A percentile compares a stretch with the other conserved stretches of the same genome.
phyloP scores from a whole-genome alignment of 208 protist species.

The Crithidia fasciculata region DNA sequence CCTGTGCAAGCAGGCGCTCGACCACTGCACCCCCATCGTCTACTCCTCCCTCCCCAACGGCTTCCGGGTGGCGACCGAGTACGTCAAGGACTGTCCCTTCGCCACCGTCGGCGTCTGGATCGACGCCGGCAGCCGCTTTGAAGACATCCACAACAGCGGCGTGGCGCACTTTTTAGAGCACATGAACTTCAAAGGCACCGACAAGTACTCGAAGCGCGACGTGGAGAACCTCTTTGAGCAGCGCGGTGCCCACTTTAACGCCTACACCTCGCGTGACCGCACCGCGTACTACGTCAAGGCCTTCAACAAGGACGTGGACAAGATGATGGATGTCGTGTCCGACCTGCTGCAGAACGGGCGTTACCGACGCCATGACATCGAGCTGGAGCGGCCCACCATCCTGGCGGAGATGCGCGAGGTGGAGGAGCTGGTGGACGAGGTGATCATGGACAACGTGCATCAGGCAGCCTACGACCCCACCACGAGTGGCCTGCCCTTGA shows the following conservation, averaged over 20 bases:
- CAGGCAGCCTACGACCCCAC: constrained; percentile 93
- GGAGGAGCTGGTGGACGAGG: constrained; percentile 94
- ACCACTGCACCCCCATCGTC: constrained; percentile 79
- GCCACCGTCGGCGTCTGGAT: constrained; percentile 98
- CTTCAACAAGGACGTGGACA: constrained; percentile 93
- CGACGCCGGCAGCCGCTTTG: constrained; percentile 96
- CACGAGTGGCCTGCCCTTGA: constrained; percentile 92
- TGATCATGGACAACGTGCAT: constrained; percentile 98
- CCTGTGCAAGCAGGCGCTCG: constrained; percentile 49
- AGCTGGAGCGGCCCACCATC: constrained; percentile 96
- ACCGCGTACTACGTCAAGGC: constrained; percentile 97
- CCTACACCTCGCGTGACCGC: constrained; percentile 98
- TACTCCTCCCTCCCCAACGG: constrained; percentile 95
- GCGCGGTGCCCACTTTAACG: constrained; percentile 97
- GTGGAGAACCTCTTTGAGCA: constrained; percentile 96
- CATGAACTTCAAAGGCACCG: constrained; percentile 99
- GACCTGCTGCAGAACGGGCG: constrained; percentile 97
- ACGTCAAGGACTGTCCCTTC: constrained; percentile 88
- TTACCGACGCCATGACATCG: constrained; percentile 83
- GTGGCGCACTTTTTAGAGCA: constrained; percentile 99
- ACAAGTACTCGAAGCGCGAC: constrained; percentile 87
- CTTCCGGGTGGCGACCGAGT: constrained; percentile 97
- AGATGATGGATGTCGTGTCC: constrained; percentile 96
- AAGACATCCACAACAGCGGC: constrained; percentile 97
- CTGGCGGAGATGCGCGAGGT: constrained; percentile 97